phyloP scores from a whole-genome alignment of 179 eudicot species.

The Beta corolliflora region DNA sequence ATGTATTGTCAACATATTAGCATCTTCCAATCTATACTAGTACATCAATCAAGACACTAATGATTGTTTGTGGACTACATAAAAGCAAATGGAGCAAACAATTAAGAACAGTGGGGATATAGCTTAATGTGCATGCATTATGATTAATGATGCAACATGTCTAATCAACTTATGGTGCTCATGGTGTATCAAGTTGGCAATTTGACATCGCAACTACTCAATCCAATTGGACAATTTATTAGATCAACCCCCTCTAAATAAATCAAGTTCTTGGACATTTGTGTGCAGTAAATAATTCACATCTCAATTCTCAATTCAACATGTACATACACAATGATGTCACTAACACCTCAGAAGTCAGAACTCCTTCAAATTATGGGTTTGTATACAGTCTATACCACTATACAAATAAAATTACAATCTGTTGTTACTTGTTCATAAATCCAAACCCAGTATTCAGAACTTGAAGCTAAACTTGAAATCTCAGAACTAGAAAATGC shows the following conservation, averaged over 20 bases:
- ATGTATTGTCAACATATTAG: no score
- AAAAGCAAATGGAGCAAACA: no score
- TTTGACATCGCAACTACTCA: neutral
- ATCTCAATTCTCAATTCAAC: neutral
- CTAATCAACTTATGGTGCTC: neutral
- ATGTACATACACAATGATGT: neutral
- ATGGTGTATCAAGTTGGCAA: neutral
- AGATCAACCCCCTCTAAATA: no score
- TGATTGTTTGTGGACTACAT: no score
- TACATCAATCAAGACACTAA: no score
- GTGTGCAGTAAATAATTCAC: neutral
- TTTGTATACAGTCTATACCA: neutral
- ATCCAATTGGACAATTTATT: neutral
- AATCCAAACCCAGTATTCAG: neutral
- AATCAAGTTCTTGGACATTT: neutral
- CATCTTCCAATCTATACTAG: no score
- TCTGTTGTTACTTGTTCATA: neutral
- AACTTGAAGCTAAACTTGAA: neutral
- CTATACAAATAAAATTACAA: conserved; percentile 11
- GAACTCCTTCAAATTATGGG: neutral
- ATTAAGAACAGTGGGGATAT: no score
- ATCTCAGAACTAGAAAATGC: neutral
- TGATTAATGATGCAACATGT: no score
- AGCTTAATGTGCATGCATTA: no score
- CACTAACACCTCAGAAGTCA: neutral